Conservation (phyloP, 2,329 filamentous ascomycete genomes). For the Sclerotiophoma versabilis region DNA sequence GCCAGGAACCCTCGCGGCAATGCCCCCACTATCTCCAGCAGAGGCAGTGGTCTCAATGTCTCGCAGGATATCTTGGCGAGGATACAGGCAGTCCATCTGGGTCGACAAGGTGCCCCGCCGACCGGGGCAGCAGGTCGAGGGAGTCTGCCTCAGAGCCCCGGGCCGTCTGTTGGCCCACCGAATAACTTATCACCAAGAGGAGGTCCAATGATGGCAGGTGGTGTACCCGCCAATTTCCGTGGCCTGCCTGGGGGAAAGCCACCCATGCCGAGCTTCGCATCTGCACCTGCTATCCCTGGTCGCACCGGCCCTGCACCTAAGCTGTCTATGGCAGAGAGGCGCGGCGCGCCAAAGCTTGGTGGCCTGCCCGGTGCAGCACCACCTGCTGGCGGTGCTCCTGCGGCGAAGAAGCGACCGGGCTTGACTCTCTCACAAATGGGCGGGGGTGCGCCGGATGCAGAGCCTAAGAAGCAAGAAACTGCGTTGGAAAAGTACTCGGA, state of each 20-base stretch:
- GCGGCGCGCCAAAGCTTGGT: slow-evolving; percentile 50
- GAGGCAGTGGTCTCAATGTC: slow-evolving; percentile 59
- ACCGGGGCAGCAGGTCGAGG: slow-evolving; percentile 35
- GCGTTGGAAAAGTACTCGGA: slow-evolving; percentile 75
- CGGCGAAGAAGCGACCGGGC: slow-evolving; percentile 51
- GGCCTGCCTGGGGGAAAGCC: slow-evolving; percentile 49
- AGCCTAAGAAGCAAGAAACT: slow-evolving; percentile 45
- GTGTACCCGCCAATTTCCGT: slow-evolving; percentile 54
- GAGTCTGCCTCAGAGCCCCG: slow-evolving; percentile 35
- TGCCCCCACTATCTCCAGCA: slow-evolving; percentile 53
- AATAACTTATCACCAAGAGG: slow-evolving; percentile 23
- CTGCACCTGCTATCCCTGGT: slow-evolving; percentile 57
- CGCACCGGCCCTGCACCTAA: slow-evolving; percentile 56
- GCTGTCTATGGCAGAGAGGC: slow-evolving; percentile 71
- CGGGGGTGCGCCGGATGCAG: slow-evolving; percentile 32
- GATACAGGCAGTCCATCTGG: slow-evolving; percentile 74
- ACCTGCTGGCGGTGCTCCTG: slow-evolving; percentile 34
- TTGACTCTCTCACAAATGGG: slow-evolving; percentile 56
- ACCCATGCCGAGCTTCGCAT: slow-evolving; percentile 52
- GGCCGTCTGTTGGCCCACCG: slow-evolving; percentile 24
- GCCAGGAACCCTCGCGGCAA: slow-evolving; percentile 62
- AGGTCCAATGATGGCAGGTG: slow-evolving; percentile 42
- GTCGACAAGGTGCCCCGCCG: slow-evolving; percentile 65
- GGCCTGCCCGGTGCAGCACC: slow-evolving; percentile 53
- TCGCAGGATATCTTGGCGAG: slow-evolving; percentile 71